These are phyloP conservation scores for Adansonia madagascariensis DNA, from an alignment of 441 rosid species.

Conservation along the genomic window DNA sequence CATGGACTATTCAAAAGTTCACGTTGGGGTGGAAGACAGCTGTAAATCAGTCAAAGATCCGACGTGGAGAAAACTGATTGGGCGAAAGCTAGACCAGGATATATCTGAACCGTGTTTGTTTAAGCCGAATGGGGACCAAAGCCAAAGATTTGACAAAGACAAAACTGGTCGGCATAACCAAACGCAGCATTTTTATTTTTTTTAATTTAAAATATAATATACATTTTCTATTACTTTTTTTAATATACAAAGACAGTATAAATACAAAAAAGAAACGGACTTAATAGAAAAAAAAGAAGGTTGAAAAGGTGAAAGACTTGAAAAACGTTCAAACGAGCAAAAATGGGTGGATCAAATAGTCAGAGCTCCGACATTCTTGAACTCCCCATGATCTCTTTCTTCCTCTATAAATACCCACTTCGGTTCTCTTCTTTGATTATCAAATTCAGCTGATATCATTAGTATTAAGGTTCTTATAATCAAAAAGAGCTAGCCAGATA, in stretches of 20 bases:
- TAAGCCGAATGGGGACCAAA: too few relatives aligned
- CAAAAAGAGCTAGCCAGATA: background rate
- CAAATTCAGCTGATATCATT: background rate
- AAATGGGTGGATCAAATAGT: constrained; percentile 5
- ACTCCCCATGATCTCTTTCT: background rate
- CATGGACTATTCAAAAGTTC: background rate
- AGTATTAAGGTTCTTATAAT: background rate
- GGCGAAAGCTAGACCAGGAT: background rate
- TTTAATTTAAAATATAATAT: too few relatives aligned
- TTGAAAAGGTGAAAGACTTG: background rate
- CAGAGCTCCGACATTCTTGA: constrained; percentile 37
- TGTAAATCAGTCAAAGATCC: background rate
- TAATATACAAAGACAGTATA: too few relatives aligned
- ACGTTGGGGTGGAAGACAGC: too few relatives aligned
- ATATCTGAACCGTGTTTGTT: background rate
- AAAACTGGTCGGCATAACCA: background rate
- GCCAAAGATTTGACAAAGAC: constrained; percentile 3
- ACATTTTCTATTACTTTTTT: too few relatives aligned
- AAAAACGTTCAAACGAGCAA: constrained; percentile 23
- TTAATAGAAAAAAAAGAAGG: too few relatives aligned
- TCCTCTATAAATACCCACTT: constrained; percentile 41
- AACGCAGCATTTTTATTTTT: background rate
- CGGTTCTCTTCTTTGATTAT: background rate
- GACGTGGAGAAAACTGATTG: background rate
- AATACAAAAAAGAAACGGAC: too few relatives aligned